phyloP scores from a whole-genome alignment of 257 asterid species.

The Eucommia ulmoides region DNA sequence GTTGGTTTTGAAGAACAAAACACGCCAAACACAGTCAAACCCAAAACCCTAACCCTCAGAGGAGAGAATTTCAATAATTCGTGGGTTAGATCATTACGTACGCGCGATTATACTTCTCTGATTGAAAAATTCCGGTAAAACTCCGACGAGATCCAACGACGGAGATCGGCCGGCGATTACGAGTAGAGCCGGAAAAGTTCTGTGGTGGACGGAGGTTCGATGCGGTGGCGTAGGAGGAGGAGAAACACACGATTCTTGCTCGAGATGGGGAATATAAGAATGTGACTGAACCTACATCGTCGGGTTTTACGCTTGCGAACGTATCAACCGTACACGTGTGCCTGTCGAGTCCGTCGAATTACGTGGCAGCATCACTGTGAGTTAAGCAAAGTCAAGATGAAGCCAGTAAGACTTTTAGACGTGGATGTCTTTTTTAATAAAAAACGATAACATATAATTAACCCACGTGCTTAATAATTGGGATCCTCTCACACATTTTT shows the following conservation, averaged over 20 bases:
- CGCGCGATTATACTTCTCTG: not conserved
- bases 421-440: no score
- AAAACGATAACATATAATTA: no score
- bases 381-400: no score
- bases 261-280: constrained; percentile 8
- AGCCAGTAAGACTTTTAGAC: no score
- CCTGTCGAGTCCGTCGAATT: no score
- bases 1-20: no score
- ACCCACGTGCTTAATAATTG: no score
- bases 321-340: no score
- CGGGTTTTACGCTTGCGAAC: not conserved
- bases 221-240: constrained; percentile 19
- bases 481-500: no score
- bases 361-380: no score
- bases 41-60: no score
- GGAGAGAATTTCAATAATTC: not conserved
- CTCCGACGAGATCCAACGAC: constrained; percentile 16
- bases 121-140: not conserved
- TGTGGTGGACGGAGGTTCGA: not conserved
- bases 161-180: constrained; percentile 8
- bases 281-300: constrained; percentile 8
- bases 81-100: not conserved
- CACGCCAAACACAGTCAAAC: no score
- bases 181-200: not conserved
- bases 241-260: constrained; percentile 38